A percentile compares a stretch with the other conserved stretches of the same genome.
These are phyloP conservation scores for Trametes coccinea DNA, from an alignment of 768 basidiomycete species.

Conservation along the genomic window DNA sequence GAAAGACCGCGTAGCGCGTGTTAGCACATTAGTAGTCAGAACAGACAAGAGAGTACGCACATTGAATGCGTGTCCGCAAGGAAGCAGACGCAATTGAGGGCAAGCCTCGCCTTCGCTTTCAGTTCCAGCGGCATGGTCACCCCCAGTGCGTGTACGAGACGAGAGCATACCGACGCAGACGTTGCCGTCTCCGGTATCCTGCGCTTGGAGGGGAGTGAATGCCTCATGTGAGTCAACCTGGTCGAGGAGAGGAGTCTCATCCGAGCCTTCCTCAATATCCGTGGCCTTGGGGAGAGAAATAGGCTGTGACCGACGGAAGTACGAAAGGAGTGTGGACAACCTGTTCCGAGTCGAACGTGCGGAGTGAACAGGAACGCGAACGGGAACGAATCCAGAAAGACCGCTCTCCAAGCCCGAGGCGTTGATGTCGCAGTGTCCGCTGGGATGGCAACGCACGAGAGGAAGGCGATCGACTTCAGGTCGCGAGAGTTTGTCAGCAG, in stretches of 20 bases:
- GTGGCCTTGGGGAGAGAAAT: neutral
- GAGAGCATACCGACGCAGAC: too few species aligned
- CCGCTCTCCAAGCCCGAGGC: neutral
- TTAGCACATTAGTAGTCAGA: neutral
- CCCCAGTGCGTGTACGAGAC: too few species aligned
- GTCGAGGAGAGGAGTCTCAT: neutral
- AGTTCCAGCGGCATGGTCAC: neutral
- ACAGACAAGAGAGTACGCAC: neutral
- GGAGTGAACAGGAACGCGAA: neutral
- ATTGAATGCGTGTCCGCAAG: neutral
- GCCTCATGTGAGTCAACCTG: neutral
- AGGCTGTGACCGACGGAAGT: neutral
- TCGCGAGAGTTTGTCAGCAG: neutral
- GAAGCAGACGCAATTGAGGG: neutral
- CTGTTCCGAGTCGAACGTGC: neutral
- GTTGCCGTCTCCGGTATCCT: too few species aligned
- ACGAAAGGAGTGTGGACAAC: neutral
- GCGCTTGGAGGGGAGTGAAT: too few species aligned
- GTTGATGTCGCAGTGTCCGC: neutral
- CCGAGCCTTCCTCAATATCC: neutral
- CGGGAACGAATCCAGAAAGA: too few species aligned
- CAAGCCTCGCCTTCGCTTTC: neutral
- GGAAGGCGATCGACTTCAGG: neutral
- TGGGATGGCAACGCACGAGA: neutral
- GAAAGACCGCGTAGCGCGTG: slow-evolving; percentile 47